Evolutionary conservation across 176 grass and related monocot genomes (phyloP).

Genomic region (Chrysopogon serrulatus): DNA sequence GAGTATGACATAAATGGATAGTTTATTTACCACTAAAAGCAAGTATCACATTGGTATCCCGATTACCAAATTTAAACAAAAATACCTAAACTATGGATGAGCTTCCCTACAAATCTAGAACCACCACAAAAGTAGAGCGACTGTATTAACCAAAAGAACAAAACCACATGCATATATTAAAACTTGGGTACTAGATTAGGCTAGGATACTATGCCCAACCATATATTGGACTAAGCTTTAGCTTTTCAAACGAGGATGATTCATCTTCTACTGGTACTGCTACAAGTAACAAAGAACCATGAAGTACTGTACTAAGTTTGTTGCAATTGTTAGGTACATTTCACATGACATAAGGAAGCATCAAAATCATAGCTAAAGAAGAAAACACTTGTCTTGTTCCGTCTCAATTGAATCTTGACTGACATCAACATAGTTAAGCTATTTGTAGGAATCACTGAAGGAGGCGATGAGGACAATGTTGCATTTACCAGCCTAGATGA

Average conservation of each 20-base stretch:
- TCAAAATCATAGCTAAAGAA: not conserved
- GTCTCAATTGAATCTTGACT: not conserved
- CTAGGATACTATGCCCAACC: not conserved
- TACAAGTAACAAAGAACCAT: not conserved
- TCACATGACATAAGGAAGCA: not conserved
- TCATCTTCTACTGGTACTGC: not conserved
- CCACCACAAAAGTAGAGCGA: not conserved
- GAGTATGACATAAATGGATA: not conserved
- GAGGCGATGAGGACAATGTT: not conserved
- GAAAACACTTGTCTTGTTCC: not conserved
- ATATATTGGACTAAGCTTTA: not conserved
- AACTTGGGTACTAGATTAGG: not conserved
- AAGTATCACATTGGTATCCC: not conserved
- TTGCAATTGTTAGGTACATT: not conserved
- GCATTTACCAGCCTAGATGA: constrained; percentile 68
- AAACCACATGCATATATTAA: not conserved
- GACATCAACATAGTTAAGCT: not conserved
- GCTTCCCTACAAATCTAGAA: not conserved
- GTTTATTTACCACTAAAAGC: not conserved
- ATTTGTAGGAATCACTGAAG: not conserved
- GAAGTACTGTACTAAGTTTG: not conserved
- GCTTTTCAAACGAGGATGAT: not conserved
- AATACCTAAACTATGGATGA: not conserved
- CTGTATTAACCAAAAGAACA: not conserved
- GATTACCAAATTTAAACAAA: not conserved